Conservation (phyloP, 148 eudicot genomes). For the Drosera capensis region DNA sequence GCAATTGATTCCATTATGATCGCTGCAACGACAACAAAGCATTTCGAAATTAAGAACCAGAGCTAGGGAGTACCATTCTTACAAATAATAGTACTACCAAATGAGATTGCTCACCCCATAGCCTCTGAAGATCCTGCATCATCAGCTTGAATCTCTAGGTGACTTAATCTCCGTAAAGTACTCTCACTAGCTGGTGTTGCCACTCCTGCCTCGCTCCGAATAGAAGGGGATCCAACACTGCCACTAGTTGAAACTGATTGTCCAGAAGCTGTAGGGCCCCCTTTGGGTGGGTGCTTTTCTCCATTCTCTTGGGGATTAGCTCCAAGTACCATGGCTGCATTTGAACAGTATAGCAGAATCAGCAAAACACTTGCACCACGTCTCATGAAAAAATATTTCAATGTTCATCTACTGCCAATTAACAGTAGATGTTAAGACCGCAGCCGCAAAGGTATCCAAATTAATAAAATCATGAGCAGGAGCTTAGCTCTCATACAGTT, state of each 20-base stretch:
- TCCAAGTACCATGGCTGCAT: conserved; percentile 22
- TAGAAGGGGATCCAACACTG: conserved; percentile 79
- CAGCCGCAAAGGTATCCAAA: too few species aligned
- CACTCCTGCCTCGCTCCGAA: conserved; percentile 49
- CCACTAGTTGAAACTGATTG: conserved; percentile 92
- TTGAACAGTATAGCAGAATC: too few species aligned
- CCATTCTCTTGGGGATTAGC: conserved; percentile 32
- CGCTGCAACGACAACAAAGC: too few species aligned
- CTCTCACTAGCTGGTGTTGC: conserved; percentile 60
- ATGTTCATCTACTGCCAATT: too few species aligned
- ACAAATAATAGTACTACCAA: too few species aligned
- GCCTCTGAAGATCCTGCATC: conserved; percentile 55
- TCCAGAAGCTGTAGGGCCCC: conserved; percentile 52
- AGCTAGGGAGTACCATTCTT: neutral
- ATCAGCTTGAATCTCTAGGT: conserved; percentile 68
- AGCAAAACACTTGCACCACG: too few species aligned
- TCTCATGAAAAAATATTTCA: too few species aligned
- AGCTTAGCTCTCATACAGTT: too few species aligned
- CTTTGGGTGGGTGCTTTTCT: conserved; percentile 31
- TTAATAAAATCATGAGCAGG: too few species aligned
- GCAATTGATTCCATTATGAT: too few species aligned
- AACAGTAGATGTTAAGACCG: too few species aligned
- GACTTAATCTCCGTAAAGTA: conserved; percentile 46
- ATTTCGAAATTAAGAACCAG: too few species aligned
- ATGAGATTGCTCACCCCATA: conserved; percentile 41